Evolutionary conservation across 495 filamentous ascomycete species (phyloP), one percentile per base, ranked within the genome.

Genomic region (Neurospora sp.): DNA sequence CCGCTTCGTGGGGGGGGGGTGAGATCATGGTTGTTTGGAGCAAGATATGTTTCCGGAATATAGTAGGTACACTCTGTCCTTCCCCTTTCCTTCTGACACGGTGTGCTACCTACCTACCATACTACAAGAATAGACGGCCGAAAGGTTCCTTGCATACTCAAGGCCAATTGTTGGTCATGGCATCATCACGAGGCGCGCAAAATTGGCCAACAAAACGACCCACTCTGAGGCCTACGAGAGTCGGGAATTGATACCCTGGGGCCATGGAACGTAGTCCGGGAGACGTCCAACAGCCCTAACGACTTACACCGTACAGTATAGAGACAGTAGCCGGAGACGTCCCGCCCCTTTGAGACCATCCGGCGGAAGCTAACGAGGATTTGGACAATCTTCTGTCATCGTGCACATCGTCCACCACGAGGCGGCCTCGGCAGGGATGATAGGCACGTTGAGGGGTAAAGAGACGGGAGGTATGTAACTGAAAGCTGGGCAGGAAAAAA

Each of bases 171-270:
- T 31, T 31, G 27, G 27, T 31, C 2, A 31, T 31, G 27, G 27
- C 27, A 31, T 31, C 27, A 48, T 73, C 72, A 70, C 44, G 72
- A 59, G 72, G 16, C 68, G 41, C 41, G 72, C 68, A 73, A 70
- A 70, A 39, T 37, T 18, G 14, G 31, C 53, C 53, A 65, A 61
- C 12, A 65, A 61, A 61, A 65, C 12, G 27, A 65, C 53, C 53
- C 53, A 35, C 12, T 16, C 27, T 27, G 53, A 18, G 18, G 27
- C 12, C 12, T 35, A 65, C 27, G 6, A 65, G 27, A 65, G 53
- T 65, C 53, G 27, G 53, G 53, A 65, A 59, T 9, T 5, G 14
- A 65, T 35, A 35, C 12, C 53, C 16, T 31, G 53, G 53, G 48
- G 53, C 22, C 3, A 35, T n/a, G n/a, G n/a, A n/a, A n/a, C n/a